A percentile compares a stretch with the other conserved stretches of the same genome.
Conservation (phyloP, 495 filamentous ascomycete genomes). For the Annulohypoxylon moriforme region DNA sequence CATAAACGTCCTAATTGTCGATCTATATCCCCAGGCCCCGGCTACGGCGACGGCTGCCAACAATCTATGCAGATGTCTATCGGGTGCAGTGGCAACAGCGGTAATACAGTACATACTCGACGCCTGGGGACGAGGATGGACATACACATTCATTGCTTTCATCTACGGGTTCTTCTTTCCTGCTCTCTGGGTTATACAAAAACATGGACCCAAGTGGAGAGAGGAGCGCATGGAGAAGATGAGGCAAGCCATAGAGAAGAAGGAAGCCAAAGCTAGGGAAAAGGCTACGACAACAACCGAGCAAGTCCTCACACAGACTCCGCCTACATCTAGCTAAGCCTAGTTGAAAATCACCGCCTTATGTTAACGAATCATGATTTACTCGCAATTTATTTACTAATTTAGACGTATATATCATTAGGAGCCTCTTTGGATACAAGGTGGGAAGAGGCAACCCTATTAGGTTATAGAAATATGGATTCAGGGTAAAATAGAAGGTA, state of each 20-base stretch:
- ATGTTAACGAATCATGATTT: background rate
- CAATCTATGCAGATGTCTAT: slow-evolving; percentile 59
- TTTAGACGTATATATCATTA: background rate
- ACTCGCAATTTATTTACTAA: background rate
- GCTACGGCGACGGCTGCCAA: slow-evolving; percentile 61
- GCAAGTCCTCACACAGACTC: slow-evolving; percentile 8
- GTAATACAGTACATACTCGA: slow-evolving; percentile 58
- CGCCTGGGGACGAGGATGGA: slow-evolving; percentile 59
- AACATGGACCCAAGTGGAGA: slow-evolving; percentile 56
- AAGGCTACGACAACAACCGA: slow-evolving; percentile 8
- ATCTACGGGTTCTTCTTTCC: slow-evolving; percentile 53
- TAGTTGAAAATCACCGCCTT: background rate
- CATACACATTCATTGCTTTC: slow-evolving; percentile 58
- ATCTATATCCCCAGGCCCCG: slow-evolving; percentile 58
- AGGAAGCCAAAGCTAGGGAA: slow-evolving; percentile 38
- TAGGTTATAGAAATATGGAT: background rate
- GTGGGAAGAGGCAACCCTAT: background rate
- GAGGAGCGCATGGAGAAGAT: slow-evolving; percentile 50
- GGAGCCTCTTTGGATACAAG: background rate
- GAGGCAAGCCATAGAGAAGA: slow-evolving; percentile 35
- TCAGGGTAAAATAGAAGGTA: background rate
- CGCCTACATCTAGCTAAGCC: background rate
- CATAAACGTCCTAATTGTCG: slow-evolving; percentile 60
- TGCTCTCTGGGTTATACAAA: slow-evolving; percentile 52
- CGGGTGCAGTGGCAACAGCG: slow-evolving; percentile 58